These are phyloP conservation scores for Neonectria ditissima DNA, from an alignment of 2,329 filamentous ascomycete species.

Conservation along the genomic window DNA sequence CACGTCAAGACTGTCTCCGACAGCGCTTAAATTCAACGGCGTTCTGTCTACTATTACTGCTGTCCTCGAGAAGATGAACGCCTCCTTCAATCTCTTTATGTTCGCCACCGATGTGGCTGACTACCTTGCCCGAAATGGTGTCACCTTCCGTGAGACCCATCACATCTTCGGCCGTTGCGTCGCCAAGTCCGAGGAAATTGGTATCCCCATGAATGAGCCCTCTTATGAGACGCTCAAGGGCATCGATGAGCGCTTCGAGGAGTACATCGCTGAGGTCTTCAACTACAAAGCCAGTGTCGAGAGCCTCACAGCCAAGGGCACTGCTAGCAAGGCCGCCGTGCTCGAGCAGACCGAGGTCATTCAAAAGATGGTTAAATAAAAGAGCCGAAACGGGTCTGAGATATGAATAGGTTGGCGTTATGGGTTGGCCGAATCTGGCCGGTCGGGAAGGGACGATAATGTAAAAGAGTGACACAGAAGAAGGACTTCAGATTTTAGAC, in stretches of 20 bases:
- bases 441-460: background rate
- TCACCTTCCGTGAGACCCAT: constrained; percentile 84
- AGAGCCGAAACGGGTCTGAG: background rate
- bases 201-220: constrained; percentile 77
- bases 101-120: constrained; percentile 79
- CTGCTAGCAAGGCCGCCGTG: constrained; percentile 78
- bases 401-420: constrained; percentile 8
- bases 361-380: constrained; percentile 51
- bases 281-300: constrained; percentile 89
- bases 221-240: constrained; percentile 73
- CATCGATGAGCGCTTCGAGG: constrained; percentile 76
- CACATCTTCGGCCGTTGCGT: constrained; percentile 79
- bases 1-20: constrained; percentile 84
- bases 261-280: constrained; percentile 78
- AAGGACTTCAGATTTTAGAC: background rate
- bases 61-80: constrained; percentile 80
- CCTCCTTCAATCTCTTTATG: constrained; percentile 85
- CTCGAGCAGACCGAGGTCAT: constrained; percentile 71
- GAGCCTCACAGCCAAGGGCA: constrained; percentile 79
- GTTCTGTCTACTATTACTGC: constrained; percentile 80
- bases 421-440: constrained; percentile 9
- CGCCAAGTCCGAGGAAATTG: constrained; percentile 51
- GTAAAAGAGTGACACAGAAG: background rate
- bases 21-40: constrained; percentile 83
- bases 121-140: constrained; percentile 72